A percentile compares a stretch with the other conserved stretches of the same genome.
These are phyloP conservation scores for Penicillium goetzii DNA, from an alignment of 495 filamentous ascomycete species.

Conservation along the genomic window DNA sequence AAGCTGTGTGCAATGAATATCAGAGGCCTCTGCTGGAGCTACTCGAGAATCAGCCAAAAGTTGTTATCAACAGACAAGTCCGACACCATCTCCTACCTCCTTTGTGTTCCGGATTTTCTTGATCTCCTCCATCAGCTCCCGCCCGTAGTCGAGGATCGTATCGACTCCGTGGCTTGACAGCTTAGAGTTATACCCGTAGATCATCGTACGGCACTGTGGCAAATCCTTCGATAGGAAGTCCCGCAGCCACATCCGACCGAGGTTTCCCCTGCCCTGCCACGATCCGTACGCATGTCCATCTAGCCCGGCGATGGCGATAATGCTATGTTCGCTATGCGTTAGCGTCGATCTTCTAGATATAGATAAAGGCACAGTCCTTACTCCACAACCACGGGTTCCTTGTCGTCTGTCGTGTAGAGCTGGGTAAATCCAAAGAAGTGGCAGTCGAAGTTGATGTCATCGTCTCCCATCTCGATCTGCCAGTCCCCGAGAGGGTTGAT, in stretches of 20 bases:
- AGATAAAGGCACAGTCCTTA: conserved; percentile 16
- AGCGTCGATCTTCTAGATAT: conserved; percentile 5
- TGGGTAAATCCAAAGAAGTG: conserved; percentile 25
- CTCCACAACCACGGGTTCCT: conserved; percentile 17
- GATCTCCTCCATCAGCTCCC: conserved; percentile 7
- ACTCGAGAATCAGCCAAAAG: not conserved
- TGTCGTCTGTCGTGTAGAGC: conserved; percentile 19
- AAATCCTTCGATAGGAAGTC: conserved; percentile 8
- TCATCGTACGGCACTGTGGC: conserved; percentile 3
- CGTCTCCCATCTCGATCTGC: conserved; percentile 21
- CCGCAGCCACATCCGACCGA: conserved; percentile 4
- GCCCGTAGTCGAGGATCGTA: conserved; percentile 5
- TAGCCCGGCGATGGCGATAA: not conserved
- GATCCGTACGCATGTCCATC: conserved; percentile 11
- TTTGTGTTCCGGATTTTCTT: conserved; percentile 8
- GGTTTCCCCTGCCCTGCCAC: conserved; percentile 2
- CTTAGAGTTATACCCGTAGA: conserved; percentile 8
- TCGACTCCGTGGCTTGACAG: conserved; percentile 8
- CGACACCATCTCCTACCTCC: not conserved
- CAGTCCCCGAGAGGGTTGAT: conserved; percentile 15
- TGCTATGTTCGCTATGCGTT: not conserved
- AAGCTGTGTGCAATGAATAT: conserved; percentile 1
- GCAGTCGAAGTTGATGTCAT: conserved; percentile 20
- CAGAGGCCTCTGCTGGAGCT: conserved; percentile 11
- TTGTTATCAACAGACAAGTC: not conserved